These are phyloP conservation scores for Nymphaea colorata DNA, from an alignment of 164 flowering plant species.

Conservation along the genomic window DNA sequence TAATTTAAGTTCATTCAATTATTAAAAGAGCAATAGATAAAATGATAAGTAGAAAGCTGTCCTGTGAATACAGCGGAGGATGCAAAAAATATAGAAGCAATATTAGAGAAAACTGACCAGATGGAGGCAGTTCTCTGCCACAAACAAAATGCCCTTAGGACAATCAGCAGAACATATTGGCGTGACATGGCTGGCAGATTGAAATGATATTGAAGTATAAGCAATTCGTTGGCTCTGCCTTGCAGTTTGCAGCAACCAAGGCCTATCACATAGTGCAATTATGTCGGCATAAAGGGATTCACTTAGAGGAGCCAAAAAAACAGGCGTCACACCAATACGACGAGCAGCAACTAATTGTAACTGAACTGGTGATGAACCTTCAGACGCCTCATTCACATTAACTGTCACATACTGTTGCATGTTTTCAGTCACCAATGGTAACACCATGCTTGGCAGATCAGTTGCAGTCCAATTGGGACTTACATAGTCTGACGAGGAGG, in stretches of 20 bases:
- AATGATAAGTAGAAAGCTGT: no score
- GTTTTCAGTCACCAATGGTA: background rate
- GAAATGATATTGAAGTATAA: constrained; percentile 85
- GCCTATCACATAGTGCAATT: constrained; percentile 92
- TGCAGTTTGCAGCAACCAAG: constrained; percentile 95
- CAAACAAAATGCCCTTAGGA: constrained; percentile 83
- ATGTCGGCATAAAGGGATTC: constrained; percentile 72
- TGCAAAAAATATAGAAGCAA: no score
- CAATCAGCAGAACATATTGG: constrained; percentile 79
- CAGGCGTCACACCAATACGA: constrained; percentile 89
- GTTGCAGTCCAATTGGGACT: constrained; percentile 1
- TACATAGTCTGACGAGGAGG: constrained; percentile 13
- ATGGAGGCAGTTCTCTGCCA: constrained; percentile 83
- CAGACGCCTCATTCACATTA: constrained; percentile 14
- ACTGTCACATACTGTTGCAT: constrained; percentile 9
- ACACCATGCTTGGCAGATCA: background rate
- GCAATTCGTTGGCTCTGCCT: constrained; percentile 64
- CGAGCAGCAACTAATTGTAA: constrained; percentile 83
- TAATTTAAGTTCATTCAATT: background rate
- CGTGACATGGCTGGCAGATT: constrained; percentile 85
- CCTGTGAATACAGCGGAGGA: no score
- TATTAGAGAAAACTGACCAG: constrained; percentile 38
- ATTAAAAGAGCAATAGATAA: background rate
- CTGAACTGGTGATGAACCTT: constrained; percentile 26
- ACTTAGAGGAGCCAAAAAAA: constrained; percentile 73